phyloP scores from a whole-genome alignment of 2,329 filamentous ascomycete species.

The Aspergillus sp. region DNA sequence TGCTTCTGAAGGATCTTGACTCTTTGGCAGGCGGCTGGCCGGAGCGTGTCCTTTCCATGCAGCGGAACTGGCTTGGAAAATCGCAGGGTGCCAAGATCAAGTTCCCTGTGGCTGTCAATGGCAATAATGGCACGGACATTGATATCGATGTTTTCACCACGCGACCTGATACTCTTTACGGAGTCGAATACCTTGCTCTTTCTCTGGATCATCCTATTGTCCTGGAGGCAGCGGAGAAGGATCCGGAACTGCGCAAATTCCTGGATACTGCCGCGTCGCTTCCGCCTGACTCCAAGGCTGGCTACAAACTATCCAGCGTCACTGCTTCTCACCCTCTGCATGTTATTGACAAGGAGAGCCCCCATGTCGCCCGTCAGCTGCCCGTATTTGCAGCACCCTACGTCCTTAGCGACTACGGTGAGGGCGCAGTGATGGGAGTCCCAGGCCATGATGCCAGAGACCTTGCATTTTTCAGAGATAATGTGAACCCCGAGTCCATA shows the following conservation, averaged over 20 bases:
- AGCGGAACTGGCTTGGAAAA: slow-evolving; percentile 84
- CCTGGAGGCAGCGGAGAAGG: slow-evolving; percentile 57
- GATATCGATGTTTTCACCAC: slow-evolving; percentile 78
- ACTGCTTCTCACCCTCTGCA: slow-evolving; percentile 66
- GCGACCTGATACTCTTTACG: slow-evolving; percentile 81
- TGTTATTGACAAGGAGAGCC: slow-evolving; percentile 56
- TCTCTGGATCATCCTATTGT: slow-evolving; percentile 74
- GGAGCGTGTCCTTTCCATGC: slow-evolving; percentile 78
- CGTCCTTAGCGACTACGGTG: slow-evolving; percentile 80
- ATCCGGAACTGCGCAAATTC: slow-evolving; percentile 67
- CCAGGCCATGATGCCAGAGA: slow-evolving; percentile 82
- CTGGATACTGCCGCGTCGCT: slow-evolving; percentile 60
- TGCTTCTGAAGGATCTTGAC: slow-evolving; percentile 71
- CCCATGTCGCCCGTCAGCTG: slow-evolving; percentile 48
- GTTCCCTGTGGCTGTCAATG: slow-evolving; percentile 61
- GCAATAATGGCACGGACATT: slow-evolving; percentile 28
- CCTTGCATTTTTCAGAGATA: slow-evolving; percentile 75
- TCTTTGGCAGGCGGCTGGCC: slow-evolving; percentile 72
- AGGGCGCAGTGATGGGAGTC: slow-evolving; percentile 89
- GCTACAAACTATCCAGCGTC: slow-evolving; percentile 66
- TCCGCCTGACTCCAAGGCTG: slow-evolving; percentile 58
- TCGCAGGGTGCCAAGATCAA: slow-evolving; percentile 72
- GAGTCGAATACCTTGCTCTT: slow-evolving; percentile 81
- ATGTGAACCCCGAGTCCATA: slow-evolving; percentile 63
- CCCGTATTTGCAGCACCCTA: slow-evolving; percentile 83